Evolutionary conservation across 2,329 filamentous ascomycete species (phyloP), one percentile per base, ranked within the genome.

Genomic region (Dactylellina cionopaga): DNA sequence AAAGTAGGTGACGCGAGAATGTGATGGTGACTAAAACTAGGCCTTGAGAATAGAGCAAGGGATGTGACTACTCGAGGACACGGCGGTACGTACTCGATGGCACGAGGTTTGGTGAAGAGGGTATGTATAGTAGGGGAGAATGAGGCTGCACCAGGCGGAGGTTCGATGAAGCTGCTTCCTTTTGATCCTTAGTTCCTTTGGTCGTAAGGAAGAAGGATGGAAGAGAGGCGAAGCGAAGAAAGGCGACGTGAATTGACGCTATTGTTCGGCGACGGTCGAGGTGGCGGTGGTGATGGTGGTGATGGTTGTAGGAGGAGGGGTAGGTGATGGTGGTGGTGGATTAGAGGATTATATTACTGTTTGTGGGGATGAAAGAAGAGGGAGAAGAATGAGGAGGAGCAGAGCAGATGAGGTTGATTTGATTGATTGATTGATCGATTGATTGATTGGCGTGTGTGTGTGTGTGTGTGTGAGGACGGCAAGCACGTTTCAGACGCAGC

Each of bases 1-100:
- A 51, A 43, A 52, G 35, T 19, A 51, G 27, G 59, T 64, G 59
- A 37, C 51, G 59, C 46, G 54, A 43, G 46, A 52, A 64, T 37
- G 33, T 37, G 47, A 64, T 15, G 39, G 47, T 13, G 15, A 33
- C 54, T 51, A 9, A 17, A 33, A 33, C 31, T 37, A n/a, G 4
- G 17, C 19, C 15, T 54, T 17, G 7, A 24, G 27, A 6, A 22
- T 37, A 24, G 19, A 27, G 43, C 25, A 10, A 31, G 24, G 25
- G 51, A 39, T 37, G 29, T 24, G 19, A 29, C 33, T 17, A 33
- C 22, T 55, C n/a, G 11, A n/a, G n/a, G n/a, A n/a, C n/a, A n/a
- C n/a, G n/a, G n/a, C n/a, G n/a, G n/a, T n/a, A n/a, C n/a, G n/a
- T n/a, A n/a, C n/a, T n/a, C n/a, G n/a, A n/a, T n/a, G 39, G 22